Evolutionary conservation across 495 filamentous ascomycete genomes (phyloP), one percentile per base, ranked within the genome.

Genomic region (Apodospora peruviana): DNA sequence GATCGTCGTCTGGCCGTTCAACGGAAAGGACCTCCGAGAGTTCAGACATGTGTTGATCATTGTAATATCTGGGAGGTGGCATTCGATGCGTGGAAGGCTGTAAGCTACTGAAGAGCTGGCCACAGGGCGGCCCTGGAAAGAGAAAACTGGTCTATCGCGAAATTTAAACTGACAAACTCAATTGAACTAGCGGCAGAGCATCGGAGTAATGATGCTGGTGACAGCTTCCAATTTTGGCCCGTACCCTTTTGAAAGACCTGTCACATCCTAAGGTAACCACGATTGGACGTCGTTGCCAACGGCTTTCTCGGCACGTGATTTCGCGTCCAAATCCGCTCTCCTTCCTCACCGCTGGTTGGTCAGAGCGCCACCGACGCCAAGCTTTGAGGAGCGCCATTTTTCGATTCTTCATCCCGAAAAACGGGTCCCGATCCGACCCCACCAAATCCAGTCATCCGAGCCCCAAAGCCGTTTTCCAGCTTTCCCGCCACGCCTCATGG

Each of bases 291-390:
- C 3, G 39, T n/a, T 41, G 19, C 19, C 11, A 22, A 16, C 18
- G 18, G 14, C 23, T 38, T 32, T 32, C 8, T 19, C 16, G n/a
- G 18, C 55, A 58, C 55, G 55, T 58, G 55, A 58, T 25, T 53
- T 58, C 55, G 55, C 51, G 55, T 58, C 50, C 50, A 35, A 38
- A 38, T 38, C 24, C 36, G 43, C 36, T 48, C 29, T 43, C 11
- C 43, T 43, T 18, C 46, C 17, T 32, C 22, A 36, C 14, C n/a
- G 40, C n/a, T 44, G 12, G 41, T 1, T 51, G 43, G 48, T 17
- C 49, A 38, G 19, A 17, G 45, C 14, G 34, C 45, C 45, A 27
- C 23, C 36, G 42, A 39, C 35, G 40, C 21, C n/a, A 27, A 21
- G n/a, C n/a, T n/a, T n/a, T n/a, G 11, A 18, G 24, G 23, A 47